These are phyloP conservation scores for Letharia columbiana DNA, from an alignment of 495 filamentous ascomycete genomes.

Conservation along the genomic window DNA sequence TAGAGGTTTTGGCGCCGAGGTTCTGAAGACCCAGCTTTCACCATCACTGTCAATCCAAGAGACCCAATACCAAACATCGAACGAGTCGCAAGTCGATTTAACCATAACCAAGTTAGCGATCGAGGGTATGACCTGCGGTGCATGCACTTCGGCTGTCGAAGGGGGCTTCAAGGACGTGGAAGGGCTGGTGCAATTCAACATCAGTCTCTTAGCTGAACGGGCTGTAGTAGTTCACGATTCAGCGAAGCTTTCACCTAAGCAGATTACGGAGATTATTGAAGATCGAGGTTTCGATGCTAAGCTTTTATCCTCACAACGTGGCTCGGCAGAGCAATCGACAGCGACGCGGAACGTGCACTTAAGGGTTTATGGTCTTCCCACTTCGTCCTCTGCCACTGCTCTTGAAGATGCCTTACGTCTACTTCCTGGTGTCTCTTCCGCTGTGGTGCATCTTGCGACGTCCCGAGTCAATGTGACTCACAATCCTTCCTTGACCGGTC, in stretches of 20 bases:
- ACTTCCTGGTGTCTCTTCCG: conserved; percentile 62
- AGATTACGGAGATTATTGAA: conserved; percentile 56
- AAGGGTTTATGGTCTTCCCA: conserved; percentile 72
- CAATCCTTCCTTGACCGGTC: conserved; percentile 58
- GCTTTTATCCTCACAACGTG: conserved; percentile 46
- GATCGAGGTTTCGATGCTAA: conserved; percentile 84
- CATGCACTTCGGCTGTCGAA: conserved; percentile 87
- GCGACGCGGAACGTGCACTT: conserved; percentile 54
- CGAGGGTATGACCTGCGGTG: conserved; percentile 94
- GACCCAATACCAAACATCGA: conserved; percentile 36
- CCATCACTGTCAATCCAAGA: conserved; percentile 17
- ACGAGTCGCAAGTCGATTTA: conserved; percentile 27
- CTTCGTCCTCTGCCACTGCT: conserved; percentile 57
- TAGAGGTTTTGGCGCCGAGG: conserved; percentile 79
- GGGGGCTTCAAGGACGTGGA: conserved; percentile 67
- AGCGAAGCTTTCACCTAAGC: conserved; percentile 52
- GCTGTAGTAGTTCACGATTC: conserved; percentile 84
- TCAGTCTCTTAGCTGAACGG: conserved; percentile 85
- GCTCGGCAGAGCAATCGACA: conserved; percentile 31
- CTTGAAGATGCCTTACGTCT: conserved; percentile 61
- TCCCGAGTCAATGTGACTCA: conserved; percentile 63
- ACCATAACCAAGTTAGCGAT: conserved; percentile 74
- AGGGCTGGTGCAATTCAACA: conserved; percentile 80
- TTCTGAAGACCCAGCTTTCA: conserved; percentile 46
- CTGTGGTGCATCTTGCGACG: conserved; percentile 58